Conservation (phyloP, 441 rosid species). For the Erodium trifolium region DNA sequence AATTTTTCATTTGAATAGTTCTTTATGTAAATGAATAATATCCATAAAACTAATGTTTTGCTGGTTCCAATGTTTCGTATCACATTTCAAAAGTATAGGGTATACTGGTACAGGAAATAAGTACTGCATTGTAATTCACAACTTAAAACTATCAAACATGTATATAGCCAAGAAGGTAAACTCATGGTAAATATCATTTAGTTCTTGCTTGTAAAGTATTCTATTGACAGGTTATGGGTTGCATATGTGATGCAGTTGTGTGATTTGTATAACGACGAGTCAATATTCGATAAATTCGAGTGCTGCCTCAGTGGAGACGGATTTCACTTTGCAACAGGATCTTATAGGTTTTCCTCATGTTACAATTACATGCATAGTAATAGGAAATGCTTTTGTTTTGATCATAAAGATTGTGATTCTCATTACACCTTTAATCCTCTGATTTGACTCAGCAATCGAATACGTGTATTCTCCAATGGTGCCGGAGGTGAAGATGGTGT, state of each 20-base stretch:
- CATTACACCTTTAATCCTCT: slow-evolving; percentile 16
- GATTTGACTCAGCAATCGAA: slow-evolving; percentile 36
- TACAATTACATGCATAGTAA: slow-evolving; percentile 9
- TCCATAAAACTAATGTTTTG: too few species aligned
- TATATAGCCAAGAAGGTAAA: too few species aligned
- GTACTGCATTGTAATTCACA: too few species aligned
- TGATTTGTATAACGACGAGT: slow-evolving; percentile 53
- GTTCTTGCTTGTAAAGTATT: slow-evolving; percentile 1
- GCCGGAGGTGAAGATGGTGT: slow-evolving; percentile 38
- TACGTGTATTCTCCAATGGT: slow-evolving; percentile 47
- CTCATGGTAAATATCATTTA: neutral
- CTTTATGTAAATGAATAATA: too few species aligned
- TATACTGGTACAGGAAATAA: too few species aligned
- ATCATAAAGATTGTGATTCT: slow-evolving; percentile 13
- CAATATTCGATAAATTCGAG: slow-evolving; percentile 65
- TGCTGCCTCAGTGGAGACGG: slow-evolving; percentile 65
- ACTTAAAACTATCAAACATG: too few species aligned
- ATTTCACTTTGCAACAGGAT: slow-evolving; percentile 56
- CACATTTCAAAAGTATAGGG: too few species aligned
- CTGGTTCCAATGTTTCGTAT: too few species aligned
- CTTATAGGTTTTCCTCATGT: slow-evolving; percentile 48
- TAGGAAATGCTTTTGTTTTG: slow-evolving; percentile 8
- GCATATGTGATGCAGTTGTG: slow-evolving; percentile 40
- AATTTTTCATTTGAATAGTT: neutral
- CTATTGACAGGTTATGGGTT: neutral